Evolutionary conservation across 768 basidiomycete genomes (phyloP), one percentile per base, ranked within the genome.

Genomic region (Psilocybe azurescens): DNA sequence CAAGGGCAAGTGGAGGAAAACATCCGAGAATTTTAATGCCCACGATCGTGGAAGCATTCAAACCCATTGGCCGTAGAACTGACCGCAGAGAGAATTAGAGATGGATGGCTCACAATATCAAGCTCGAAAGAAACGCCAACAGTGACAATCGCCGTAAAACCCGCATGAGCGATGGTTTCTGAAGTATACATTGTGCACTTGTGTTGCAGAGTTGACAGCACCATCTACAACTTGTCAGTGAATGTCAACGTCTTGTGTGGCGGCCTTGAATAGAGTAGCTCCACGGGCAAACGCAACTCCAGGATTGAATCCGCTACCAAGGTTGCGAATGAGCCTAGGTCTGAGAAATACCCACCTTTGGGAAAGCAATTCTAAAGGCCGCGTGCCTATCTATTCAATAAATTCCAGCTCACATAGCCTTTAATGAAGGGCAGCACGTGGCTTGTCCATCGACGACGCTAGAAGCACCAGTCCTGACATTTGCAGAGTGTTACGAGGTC

Each of bases 281-380:
- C 72, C 69, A n/a, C 69, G 66, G 32, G 69, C 68, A 53, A 65
- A 69, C 38, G 69, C 71, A 53, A 69, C 69, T 63, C 70, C 72
- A 54, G 24, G 28, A 50, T 14, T 49, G 18, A 11, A 46, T 7
- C 6, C 11, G 46, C 29, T 3, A 7, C 16, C 28, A 18, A 29
- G 14, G 48, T 16, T 14, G 33, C 9, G 32, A 57, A 47, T 2
- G 28, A 50, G 28, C 49, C n/a, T 14, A 28, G 48, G 46, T 16
- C 3, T 10, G 13, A 20, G 20, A 30, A 58, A 53, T 5, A 58
- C 69, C 16, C 13, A 69, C 72, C 72, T 60, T 53, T 67, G 66
- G 29, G 72, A 67, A 49, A 74, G 67, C 48, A 71, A 56, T 46
- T 52, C 60, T 56, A 69, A 57, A 33, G 70, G 59, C 38, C 66